phyloP scores from a whole-genome alignment of 106 monocot species.

The Dendrobium nobile region DNA sequence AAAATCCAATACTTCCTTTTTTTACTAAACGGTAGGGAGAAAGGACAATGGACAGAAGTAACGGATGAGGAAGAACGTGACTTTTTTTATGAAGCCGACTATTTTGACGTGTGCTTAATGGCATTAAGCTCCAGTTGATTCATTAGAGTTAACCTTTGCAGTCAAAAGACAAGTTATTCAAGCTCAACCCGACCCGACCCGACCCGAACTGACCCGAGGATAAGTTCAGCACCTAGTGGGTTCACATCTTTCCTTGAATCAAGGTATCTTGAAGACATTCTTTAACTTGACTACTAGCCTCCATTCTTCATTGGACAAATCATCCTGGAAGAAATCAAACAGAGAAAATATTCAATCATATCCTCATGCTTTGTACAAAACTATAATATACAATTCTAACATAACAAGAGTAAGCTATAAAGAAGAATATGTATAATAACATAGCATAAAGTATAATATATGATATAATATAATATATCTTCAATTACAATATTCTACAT shows the following conservation, averaged over 20 bases:
- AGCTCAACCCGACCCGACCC: neutral
- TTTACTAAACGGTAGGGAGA: neutral
- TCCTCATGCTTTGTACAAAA: too few relatives aligned
- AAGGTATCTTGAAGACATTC: conserved; percentile 12
- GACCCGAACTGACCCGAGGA: neutral
- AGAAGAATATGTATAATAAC: too few relatives aligned
- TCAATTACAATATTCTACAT: too few relatives aligned
- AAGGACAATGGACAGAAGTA: neutral
- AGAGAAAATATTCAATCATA: too few relatives aligned
- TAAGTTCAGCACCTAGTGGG: neutral
- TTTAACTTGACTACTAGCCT: conserved; percentile 14
- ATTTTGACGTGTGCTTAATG: neutral
- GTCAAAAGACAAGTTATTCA: neutral
- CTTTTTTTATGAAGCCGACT: neutral
- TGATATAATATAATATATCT: too few relatives aligned
- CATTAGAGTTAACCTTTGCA: neutral
- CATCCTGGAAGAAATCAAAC: conserved; percentile 1
- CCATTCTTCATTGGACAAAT: conserved; percentile 13
- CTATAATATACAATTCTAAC: too few relatives aligned
- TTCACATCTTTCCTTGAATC: neutral
- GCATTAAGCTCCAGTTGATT: neutral
- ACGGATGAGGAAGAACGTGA: too few relatives aligned
- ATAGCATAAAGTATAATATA: too few relatives aligned
- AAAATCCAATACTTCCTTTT: neutral
- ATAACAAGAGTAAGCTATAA: too few relatives aligned